Evolutionary conservation across 2,329 filamentous ascomycete genomes (phyloP).

Genomic region (Stagonosporopsis rhizophila): DNA sequence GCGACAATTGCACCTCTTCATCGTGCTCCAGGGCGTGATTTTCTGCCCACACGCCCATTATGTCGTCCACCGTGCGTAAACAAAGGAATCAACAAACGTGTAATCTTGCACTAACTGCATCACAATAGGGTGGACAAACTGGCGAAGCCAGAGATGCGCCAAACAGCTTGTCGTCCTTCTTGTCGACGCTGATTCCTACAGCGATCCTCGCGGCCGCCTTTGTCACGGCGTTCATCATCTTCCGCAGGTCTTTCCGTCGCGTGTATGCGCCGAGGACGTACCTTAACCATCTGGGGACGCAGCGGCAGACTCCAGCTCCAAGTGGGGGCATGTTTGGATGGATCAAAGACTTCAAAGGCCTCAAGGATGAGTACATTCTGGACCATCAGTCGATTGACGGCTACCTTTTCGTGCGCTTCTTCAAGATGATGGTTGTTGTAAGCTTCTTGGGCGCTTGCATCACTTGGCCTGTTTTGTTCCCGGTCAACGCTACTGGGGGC

Average conservation of each 20-base stretch:
- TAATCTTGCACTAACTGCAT: conserved; percentile 2
- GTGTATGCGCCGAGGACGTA: conserved; percentile 58
- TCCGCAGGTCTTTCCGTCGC: conserved; percentile 52
- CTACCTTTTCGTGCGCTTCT: conserved; percentile 57
- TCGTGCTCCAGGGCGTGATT: conserved; percentile 16
- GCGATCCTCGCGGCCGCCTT: conserved; percentile 40
- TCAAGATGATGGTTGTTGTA: conserved; percentile 53
- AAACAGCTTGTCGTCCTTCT: conserved; percentile 56
- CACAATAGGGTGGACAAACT: conserved; percentile 31
- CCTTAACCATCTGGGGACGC: conserved; percentile 51
- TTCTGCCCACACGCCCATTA: conserved; percentile 23
- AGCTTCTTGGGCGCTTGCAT: conserved; percentile 53
- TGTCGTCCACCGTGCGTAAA: conserved; percentile 34
- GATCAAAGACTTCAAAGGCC: conserved; percentile 56
- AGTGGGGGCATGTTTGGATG: conserved; percentile 59
- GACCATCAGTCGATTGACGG: conserved; percentile 59
- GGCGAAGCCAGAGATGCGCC: conserved; percentile 41
- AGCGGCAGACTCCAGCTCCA: conserved; percentile 57
- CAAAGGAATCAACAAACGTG: neutral
- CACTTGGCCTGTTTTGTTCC: conserved; percentile 57
- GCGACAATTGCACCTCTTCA: conserved; percentile 7
- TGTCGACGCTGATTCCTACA: conserved; percentile 45
- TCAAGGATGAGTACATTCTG: conserved; percentile 55
- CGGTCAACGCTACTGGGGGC: conserved; percentile 55
- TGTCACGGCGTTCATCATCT: conserved; percentile 51